Evolutionary conservation across 2,329 filamentous ascomycete species (phyloP).

Genomic region (Alternaria brassicae): DNA sequence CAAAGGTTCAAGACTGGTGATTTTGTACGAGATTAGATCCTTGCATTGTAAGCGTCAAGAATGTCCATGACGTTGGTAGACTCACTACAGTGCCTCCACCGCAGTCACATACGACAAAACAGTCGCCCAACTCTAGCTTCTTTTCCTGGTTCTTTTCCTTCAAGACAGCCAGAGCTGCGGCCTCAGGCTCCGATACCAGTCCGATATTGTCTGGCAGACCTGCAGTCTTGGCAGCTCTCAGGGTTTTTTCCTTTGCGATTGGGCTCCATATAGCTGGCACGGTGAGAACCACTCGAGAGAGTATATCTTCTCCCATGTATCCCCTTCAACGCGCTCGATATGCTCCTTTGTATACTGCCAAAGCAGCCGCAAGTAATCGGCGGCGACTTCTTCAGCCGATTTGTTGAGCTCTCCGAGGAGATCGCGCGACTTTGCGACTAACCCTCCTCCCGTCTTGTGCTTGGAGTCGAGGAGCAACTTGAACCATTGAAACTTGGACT

Average conservation of each 20-base stretch:
- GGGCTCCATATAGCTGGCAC: conserved; percentile 25
- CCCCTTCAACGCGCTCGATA: conserved; percentile 14
- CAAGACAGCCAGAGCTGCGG: conserved; percentile 37
- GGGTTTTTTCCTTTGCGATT: conserved; percentile 10
- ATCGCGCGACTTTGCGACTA: conserved; percentile 1
- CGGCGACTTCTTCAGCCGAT: conserved; percentile 12
- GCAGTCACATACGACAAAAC: conserved; percentile 31
- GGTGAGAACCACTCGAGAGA: conserved; percentile 15
- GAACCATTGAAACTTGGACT: conserved; percentile 18
- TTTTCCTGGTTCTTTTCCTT: conserved; percentile 24
- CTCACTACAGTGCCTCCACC: conserved; percentile 31
- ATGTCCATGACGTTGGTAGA: background rate
- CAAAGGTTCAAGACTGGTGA: conserved; percentile 17
- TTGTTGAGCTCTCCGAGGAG: conserved; percentile 10
- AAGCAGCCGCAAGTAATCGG: conserved; percentile 23
- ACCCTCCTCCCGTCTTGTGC: background rate
- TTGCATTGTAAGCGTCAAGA: background rate
- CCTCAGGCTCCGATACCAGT: conserved; percentile 41
- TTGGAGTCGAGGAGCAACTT: conserved; percentile 21
- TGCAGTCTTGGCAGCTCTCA: conserved; percentile 10
- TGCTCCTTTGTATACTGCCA: conserved; percentile 18
- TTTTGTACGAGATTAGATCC: conserved; percentile 32
- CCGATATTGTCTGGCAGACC: conserved; percentile 14
- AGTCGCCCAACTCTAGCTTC: conserved; percentile 21
- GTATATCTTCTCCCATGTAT: background rate